Evolutionary conservation across 805 yeast genomes (phyloP).

Genomic region (Wickerhamomyces subpelliculosus): DNA sequence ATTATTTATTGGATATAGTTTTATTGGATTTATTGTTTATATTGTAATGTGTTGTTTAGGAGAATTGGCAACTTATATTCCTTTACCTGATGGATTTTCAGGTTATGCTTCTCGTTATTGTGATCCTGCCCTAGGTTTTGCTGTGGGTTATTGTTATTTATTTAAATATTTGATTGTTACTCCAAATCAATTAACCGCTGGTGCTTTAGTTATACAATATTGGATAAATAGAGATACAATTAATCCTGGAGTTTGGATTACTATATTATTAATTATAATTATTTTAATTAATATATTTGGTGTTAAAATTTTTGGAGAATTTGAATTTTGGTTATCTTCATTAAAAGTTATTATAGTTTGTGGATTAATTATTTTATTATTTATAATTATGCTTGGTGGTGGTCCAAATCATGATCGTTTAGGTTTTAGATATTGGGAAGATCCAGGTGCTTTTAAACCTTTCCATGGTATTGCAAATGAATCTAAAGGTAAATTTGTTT

Average conservation of each 20-base stretch:
- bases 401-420: constrained; percentile 67
- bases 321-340: constrained; percentile 43
- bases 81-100: constrained; percentile 59
- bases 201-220: constrained; percentile 41
- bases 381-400: constrained; percentile 70
- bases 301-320: constrained; percentile 50
- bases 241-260: constrained; percentile 59
- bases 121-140: constrained; percentile 22
- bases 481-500: constrained; percentile 49
- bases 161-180: constrained; percentile 21
- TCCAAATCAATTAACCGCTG: constrained; percentile 45
- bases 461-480: constrained; percentile 38
- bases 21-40: constrained; percentile 67
- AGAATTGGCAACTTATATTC: constrained; percentile 62
- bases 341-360: constrained; percentile 45
- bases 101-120: constrained; percentile 47
- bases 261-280: constrained; percentile 34
- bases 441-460: constrained; percentile 59
- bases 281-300: constrained; percentile 43
- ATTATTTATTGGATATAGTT: constrained; percentile 51
- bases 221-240: constrained; percentile 38
- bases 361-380: constrained; percentile 60
- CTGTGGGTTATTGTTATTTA: constrained; percentile 23
- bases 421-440: constrained; percentile 65
- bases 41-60: constrained; percentile 65